Evolutionary conservation across 2,329 filamentous ascomycete genomes (phyloP).

Genomic region (Rasamsonia emersonii): DNA sequence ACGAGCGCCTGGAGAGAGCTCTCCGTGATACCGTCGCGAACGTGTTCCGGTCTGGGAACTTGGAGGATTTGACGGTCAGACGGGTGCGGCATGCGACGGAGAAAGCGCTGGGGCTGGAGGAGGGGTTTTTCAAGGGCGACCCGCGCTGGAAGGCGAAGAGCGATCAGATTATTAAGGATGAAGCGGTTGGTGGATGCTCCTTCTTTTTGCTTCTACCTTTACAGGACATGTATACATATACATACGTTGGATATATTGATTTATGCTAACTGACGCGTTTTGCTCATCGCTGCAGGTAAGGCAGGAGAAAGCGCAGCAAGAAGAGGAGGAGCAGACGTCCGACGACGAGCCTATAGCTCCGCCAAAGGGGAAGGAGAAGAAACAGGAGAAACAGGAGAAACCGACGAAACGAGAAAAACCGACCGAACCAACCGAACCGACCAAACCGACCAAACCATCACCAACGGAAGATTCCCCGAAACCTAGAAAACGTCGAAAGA

Average conservation of each 20-base stretch:
- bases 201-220: slow-evolving; percentile 1
- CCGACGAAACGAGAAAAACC: slow-evolving; percentile 10
- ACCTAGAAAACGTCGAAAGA: slow-evolving; percentile 28
- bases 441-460: slow-evolving; percentile 19
- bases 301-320: slow-evolving; percentile 18
- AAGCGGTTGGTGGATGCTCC: slow-evolving; percentile 46
- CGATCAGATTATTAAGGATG: slow-evolving; percentile 44
- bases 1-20: slow-evolving; percentile 26
- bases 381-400: no score
- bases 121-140: slow-evolving; percentile 48
- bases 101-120: slow-evolving; percentile 41
- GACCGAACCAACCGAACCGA: slow-evolving; percentile 12
- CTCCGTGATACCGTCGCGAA: slow-evolving; percentile 30
- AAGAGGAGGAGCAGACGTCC: no score
- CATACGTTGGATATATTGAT: background rate
- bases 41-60: slow-evolving; percentile 30
- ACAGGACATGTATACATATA: background rate
- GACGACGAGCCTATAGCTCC: slow-evolving; percentile 7
- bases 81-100: slow-evolving; percentile 47
- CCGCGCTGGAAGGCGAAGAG: slow-evolving; percentile 47
- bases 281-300: slow-evolving; percentile 17
- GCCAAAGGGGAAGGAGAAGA: slow-evolving; percentile 8
- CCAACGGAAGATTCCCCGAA: slow-evolving; percentile 14
- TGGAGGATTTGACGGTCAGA: slow-evolving; percentile 50
- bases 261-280: slow-evolving; percentile 1